Evolutionary conservation across 768 basidiomycete species (phyloP).

Genomic region (Mycena vulgaris): DNA sequence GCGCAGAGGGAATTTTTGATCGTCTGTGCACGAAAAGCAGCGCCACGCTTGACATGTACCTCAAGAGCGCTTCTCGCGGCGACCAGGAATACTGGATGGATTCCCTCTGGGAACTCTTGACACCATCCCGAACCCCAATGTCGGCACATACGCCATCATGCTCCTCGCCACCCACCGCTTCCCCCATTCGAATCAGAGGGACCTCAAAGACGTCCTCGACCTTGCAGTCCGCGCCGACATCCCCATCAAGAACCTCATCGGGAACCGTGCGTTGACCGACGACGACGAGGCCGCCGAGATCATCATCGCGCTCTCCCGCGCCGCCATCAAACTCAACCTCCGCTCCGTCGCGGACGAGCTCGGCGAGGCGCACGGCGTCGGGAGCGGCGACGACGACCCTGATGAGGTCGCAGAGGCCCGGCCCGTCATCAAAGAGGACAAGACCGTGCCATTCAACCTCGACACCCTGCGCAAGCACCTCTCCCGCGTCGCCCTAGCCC

Average conservation of each 20-base stretch:
- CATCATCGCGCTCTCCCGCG: conserved; percentile 71
- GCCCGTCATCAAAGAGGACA: conserved; percentile 62
- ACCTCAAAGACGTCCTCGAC: conserved; percentile 62
- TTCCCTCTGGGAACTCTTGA: conserved; percentile 74
- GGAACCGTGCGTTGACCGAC: conserved; percentile 69
- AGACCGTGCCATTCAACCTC: conserved; percentile 82
- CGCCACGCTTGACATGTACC: too few relatives aligned
- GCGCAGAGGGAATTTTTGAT: conserved; percentile 83
- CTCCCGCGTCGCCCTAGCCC: conserved; percentile 71
- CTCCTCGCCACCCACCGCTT: conserved; percentile 72
- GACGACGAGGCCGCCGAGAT: conserved; percentile 72
- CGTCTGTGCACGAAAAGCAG: conserved; percentile 61
- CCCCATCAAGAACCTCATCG: conserved; percentile 65
- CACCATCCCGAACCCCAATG: conserved; percentile 68
- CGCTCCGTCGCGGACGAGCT: conserved; percentile 68
- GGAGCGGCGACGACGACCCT: conserved; percentile 54
- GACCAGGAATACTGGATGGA: conserved; percentile 72
- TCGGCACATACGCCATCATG: conserved; percentile 79
- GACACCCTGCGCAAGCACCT: conserved; percentile 80
- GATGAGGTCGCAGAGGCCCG: conserved; percentile 73
- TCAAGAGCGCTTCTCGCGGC: conserved; percentile 68
- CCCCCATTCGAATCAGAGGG: too few relatives aligned
- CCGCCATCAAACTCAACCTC: conserved; percentile 71
- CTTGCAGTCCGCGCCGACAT: conserved; percentile 66
- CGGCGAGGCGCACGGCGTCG: conserved; percentile 66